Conservation (phyloP, 148 eudicot genomes). For the Rhododendron molle region DNA sequence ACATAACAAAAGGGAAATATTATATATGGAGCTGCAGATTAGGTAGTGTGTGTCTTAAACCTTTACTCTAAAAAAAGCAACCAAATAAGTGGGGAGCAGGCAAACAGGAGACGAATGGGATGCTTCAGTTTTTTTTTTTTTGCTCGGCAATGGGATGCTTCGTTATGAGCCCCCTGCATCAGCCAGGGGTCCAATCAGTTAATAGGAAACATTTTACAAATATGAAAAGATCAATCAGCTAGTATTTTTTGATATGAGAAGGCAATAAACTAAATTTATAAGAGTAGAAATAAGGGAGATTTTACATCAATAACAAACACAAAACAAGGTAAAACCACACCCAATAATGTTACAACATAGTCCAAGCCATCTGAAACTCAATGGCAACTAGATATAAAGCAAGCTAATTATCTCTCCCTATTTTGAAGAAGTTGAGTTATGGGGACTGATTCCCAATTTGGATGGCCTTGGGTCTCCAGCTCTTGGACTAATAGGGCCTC, state of each 20-base stretch:
- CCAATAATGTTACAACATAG: slow-evolving; percentile 3
- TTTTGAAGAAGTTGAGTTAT: slow-evolving; percentile 15
- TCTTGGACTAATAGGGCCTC: slow-evolving; percentile 48
- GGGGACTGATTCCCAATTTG: slow-evolving; percentile 44
- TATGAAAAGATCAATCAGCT: background rate
- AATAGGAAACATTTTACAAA: background rate
- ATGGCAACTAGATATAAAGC: background rate
- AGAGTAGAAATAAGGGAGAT: background rate
- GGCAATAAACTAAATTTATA: background rate
- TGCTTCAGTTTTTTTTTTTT: too few species aligned
- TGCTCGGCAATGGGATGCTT: slow-evolving; percentile 2
- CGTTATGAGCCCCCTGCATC: background rate
- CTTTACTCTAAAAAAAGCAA: background rate
- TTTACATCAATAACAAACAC: slow-evolving; percentile 15
- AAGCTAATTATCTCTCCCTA: slow-evolving; percentile 7
- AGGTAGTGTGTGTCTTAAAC: background rate
- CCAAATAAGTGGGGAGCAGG: background rate
- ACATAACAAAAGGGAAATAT: background rate
- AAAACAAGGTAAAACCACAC: background rate
- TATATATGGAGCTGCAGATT: background rate
- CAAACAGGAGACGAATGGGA: background rate
- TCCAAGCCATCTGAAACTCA: slow-evolving; percentile 12
- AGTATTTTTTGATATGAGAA: slow-evolving; percentile 2
- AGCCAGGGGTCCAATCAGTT: background rate
- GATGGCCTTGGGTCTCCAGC: slow-evolving; percentile 36